Percentiles rank a stretch among this genome's conserved stretches.
Conservation (phyloP, 805 yeast genomes). For the Myxozyma sirexii region DNA sequence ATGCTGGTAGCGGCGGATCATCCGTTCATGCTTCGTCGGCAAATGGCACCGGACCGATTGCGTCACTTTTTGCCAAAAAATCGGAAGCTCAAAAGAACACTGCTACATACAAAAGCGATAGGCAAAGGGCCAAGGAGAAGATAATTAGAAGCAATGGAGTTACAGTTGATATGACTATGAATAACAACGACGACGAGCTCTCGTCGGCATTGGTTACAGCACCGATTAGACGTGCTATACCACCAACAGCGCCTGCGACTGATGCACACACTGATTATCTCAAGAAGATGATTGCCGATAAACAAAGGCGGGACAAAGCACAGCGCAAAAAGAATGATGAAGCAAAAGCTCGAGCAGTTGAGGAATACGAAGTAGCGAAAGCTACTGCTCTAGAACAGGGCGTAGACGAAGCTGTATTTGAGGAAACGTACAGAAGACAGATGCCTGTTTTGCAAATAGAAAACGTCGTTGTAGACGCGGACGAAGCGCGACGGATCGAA, state of each 20-base stretch:
- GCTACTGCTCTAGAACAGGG: background rate
- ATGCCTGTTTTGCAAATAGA: constrained; percentile 2
- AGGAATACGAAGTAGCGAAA: background rate
- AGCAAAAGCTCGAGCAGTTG: background rate
- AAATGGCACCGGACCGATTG: background rate
- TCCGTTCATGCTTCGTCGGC: background rate
- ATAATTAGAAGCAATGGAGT: constrained; percentile 1
- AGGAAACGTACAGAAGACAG: background rate
- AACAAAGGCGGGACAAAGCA: background rate
- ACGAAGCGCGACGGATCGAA: background rate
- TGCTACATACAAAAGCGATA: background rate
- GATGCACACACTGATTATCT: constrained; percentile 6
- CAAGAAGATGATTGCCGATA: constrained; percentile 2
- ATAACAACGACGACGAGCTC: background rate
- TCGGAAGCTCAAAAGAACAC: background rate
- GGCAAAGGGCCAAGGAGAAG: background rate
- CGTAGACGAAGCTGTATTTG: constrained; percentile 1
- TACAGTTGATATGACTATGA: background rate
- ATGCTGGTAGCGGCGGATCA: background rate
- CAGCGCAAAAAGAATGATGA: background rate
- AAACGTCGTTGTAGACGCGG: background rate
- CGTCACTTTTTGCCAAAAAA: background rate
- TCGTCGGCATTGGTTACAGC: no score
- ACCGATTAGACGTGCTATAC: background rate
- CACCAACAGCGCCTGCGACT: background rate